Base-by-base conservation (phyloP, 495 filamentous ascomycete species). In the Gamarada debralockiae region DNA sequence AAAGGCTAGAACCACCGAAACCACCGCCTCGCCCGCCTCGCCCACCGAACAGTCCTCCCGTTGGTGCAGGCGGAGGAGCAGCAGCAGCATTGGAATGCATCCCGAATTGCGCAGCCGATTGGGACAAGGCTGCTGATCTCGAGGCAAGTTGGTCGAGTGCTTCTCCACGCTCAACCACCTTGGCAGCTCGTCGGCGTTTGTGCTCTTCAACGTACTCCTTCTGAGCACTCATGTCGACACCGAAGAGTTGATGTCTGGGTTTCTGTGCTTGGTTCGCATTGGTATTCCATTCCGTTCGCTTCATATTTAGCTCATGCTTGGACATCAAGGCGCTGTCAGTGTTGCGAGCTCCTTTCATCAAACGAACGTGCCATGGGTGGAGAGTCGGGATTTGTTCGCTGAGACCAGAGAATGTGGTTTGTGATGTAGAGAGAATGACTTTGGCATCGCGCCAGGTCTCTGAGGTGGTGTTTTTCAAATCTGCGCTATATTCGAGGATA, bases 361-460 rank as follows among this genome's bases (percentile, higher is more conserved):
- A 83, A 63, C 49, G 73, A 46, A 89, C 68, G 44, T 75, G 75
- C 85, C 85, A 89, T 0, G 81, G 70, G 6, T 74, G 62, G 50
- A 89, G 69, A 13, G 62, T 65, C 1, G 85, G 85, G 5, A 81
- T 76, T 9, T 65, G 65, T 42, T 86, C 84, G 20, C 74, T 73
- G 6, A 86, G 66, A 13, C 81, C 78, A 10, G 77, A 73, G 60
- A 83, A 87, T 5, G 74, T 73, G 6, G 84, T 80, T 62, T 87
- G 82, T 1, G 83, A 85, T 0, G 84, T 87, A 8, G 83, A 86
- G 24, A 90, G 76, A 23, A 74, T 76, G 22, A 90, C 67, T 47
- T 78, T 79, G 50, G 80, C 75, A 64, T 85, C 81, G 18, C 71
- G 67, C 86, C 85, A 90, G 10, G 76, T 81, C 66, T 90, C 86